Evolutionary conservation across 176 grass and related monocot genomes (phyloP), one percentile per base, ranked within the genome.

Genomic region (Carex myosuroides): DNA sequence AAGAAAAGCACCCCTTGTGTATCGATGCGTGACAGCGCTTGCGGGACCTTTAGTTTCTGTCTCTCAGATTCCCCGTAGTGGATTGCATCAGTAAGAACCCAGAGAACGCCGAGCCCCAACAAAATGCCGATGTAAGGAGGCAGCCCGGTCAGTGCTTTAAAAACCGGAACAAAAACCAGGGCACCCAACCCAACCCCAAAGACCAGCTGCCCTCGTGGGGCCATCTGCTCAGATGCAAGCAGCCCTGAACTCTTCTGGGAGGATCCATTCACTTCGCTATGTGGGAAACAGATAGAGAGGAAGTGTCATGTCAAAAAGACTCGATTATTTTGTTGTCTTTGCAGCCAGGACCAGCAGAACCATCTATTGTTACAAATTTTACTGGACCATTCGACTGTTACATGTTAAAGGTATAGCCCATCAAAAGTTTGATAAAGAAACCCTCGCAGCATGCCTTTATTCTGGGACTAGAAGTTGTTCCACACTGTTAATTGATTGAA

Each of bases 1-100:
- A 98, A 98, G 87, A 98, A 98, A 17, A 98, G 72, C 54, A 98
- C 66, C 84, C 95, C 95, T 85, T 98, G 95, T 37, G 91, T 91
- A 87, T 98, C 95, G 54, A 98, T 98, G 55, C 92, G 89, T 16
- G 95, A 98, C 10, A 98, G 85, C 0, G 95, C 95, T 83, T 98
- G 95, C 63, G 95, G 92, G 83, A 98, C 92, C 88, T 98, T 98
- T 39, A 98, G 85, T 65, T 83, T 91, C 87, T 98, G 95, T 56
- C 91, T 92, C 85, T 57, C 89, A 77, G 90, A 79, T 46, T 98
- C 89, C 17, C 95, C 95, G 70, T 84, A 98, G 88, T 98, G 95
- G 79, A 98, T 94, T 44, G 89, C 92, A 84, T 98, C 95, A 67
- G 92, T 98, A 69, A 94, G 79, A 85, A 98, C 89, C 92, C 95